Evolutionary conservation across 805 yeast genomes (phyloP).

Genomic region (Metschnikowia kunwiensis): DNA sequence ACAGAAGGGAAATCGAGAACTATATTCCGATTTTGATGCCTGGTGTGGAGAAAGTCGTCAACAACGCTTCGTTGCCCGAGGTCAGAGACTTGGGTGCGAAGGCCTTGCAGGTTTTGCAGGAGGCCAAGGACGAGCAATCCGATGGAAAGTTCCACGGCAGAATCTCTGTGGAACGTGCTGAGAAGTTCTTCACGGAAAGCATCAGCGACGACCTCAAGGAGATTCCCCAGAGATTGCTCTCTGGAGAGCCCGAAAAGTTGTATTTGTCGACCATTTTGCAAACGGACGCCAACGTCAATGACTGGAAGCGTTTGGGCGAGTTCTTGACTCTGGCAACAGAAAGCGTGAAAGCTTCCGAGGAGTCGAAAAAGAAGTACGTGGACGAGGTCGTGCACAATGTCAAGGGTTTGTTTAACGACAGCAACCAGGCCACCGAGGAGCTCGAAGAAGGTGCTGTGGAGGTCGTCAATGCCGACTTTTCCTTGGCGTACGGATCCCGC

Average conservation of each 20-base stretch:
- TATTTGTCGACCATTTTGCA: slow-evolving; percentile 47
- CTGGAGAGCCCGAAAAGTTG: slow-evolving; percentile 31
- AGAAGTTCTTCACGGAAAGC: slow-evolving; percentile 34
- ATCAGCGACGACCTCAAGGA: slow-evolving; percentile 15
- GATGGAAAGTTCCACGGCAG: slow-evolving; percentile 79
- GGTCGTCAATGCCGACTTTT: slow-evolving; percentile 91
- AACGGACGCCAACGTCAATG: slow-evolving; percentile 43
- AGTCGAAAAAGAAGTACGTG: slow-evolving; percentile 33
- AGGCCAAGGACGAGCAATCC: slow-evolving; percentile 66
- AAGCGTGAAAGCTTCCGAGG: slow-evolving; percentile 17
- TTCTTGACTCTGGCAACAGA: slow-evolving; percentile 42
- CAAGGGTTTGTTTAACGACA: slow-evolving; percentile 49
- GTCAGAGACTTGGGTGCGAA: slow-evolving; percentile 90
- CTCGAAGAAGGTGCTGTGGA: slow-evolving; percentile 79
- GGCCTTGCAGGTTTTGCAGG: slow-evolving; percentile 77
- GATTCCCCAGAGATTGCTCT: slow-evolving; percentile 28
- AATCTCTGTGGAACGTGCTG: slow-evolving; percentile 54
- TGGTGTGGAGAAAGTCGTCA: slow-evolving; percentile 84
- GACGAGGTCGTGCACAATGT: slow-evolving; percentile 46
- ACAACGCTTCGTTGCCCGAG: slow-evolving; percentile 92
- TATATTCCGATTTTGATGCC: slow-evolving; percentile 86
- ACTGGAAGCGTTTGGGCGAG: slow-evolving; percentile 49
- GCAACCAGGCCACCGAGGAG: slow-evolving; percentile 47
- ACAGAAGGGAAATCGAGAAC: slow-evolving; percentile 84
- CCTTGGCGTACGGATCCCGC: slow-evolving; percentile 95